Base-by-base conservation (phyloP, 192 early-diverging fungal species). In the Pilobolus umbonatus region DNA sequence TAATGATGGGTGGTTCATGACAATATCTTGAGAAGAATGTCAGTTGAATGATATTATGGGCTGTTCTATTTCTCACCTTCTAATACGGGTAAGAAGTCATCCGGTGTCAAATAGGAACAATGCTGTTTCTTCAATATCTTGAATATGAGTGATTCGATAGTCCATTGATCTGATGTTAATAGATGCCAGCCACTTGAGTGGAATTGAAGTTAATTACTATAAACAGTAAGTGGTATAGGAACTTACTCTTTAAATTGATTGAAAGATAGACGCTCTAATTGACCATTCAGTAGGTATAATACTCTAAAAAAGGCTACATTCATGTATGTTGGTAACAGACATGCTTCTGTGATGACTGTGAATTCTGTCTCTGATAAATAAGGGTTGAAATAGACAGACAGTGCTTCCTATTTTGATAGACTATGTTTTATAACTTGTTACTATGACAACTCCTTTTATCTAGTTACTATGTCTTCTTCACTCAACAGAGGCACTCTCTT, bases 1-100 rank as follows among this genome's bases (percentile, higher is more conserved):
- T 29, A 98, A 75, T 29, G 90, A 94, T 34, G 87, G 89, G 59
- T 98, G 92, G 58, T 89, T 83, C 44, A 85, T 73, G 17, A 92
- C 80, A 22, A 98, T 80, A 55, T 98, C 71, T 72, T 55, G 12
- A 34, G 15, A 29, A 30, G 9, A 31, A 12, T 29, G 0, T 1
- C 19, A 15, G 0, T 46, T 15, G 25, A 24, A 24, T 5, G 24
- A 8, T 17, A 45, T 22, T 46, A 46, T 46, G 25, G 3, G 4
- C 4, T 2, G 14, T 14, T 49, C 2, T 15, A 22, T 19, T 21
- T 29, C 4, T 39, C 58, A 66, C 69, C 93, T 69, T 87, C 78
- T 6, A 92, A 68, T 0, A 90, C 80, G 1, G 79, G 70, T 35
- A 79, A 62, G 65, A 91, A 83, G 55, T 93, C 87, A 24, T 76